phyloP scores from a whole-genome alignment of 345 rosid species.

The Acer yangbiense region DNA sequence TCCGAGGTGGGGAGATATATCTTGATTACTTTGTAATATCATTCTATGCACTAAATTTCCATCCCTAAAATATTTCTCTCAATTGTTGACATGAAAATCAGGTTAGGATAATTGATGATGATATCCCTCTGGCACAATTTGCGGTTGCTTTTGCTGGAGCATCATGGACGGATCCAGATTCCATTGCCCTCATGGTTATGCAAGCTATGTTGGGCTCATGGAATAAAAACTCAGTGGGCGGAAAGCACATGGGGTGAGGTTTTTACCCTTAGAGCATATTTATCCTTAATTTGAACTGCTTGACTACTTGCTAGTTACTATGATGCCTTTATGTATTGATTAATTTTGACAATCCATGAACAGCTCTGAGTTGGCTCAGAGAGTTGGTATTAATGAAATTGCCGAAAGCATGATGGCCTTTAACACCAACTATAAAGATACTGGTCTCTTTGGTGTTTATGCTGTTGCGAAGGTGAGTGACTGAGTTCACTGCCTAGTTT shows the following conservation, averaged over 20 bases:
- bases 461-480: constrained; percentile 89
- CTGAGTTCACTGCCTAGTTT: background rate
- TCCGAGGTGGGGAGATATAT: constrained; percentile 71
- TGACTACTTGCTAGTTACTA: background rate
- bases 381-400: constrained; percentile 80
- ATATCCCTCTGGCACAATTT: constrained; percentile 95
- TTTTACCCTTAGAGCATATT: background rate
- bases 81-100: constrained; percentile 28
- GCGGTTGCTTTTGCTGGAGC: constrained; percentile 98
- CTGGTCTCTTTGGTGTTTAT: constrained; percentile 95
- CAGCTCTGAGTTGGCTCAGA: constrained; percentile 91
- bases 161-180: constrained; percentile 99
- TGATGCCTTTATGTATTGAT: constrained; percentile 20
- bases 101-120: constrained; percentile 96
- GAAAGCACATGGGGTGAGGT: constrained; percentile 98
- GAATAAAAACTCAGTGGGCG: constrained; percentile 84
- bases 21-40: constrained; percentile 1
- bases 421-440: constrained; percentile 98
- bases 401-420: constrained; percentile 99
- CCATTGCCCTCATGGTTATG: constrained; percentile 93
- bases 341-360: constrained; percentile 20
- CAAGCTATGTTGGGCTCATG: constrained; percentile 99
- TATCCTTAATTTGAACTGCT: background rate
- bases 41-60: constrained; percentile 3
- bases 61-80: background rate